Evolutionary conservation across 2,329 filamentous ascomycete species (phyloP).

Genomic region (Pseudocercospora fuligena): DNA sequence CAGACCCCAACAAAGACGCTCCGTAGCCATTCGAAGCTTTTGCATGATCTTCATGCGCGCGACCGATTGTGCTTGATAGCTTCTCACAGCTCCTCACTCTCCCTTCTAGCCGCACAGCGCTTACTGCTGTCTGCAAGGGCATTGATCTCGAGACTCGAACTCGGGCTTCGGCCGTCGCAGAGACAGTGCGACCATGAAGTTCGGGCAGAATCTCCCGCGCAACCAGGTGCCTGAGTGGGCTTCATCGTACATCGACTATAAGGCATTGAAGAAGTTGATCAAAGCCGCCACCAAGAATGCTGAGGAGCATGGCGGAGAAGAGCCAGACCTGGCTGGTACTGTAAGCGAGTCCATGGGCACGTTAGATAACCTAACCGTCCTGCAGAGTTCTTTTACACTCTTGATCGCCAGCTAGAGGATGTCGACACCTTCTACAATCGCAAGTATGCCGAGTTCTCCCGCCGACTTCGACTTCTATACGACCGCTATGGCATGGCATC

Average conservation of each 20-base stretch:
- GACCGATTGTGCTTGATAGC: background rate
- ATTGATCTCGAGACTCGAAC: background rate
- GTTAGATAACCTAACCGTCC: conserved; percentile 33
- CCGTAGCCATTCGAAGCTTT: background rate
- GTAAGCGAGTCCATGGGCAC: conserved; percentile 32
- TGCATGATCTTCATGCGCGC: conserved; percentile 4
- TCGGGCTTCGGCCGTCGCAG: conserved; percentile 8
- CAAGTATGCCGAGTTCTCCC: conserved; percentile 82
- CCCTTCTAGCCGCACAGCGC: background rate
- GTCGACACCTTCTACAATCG: conserved; percentile 97
- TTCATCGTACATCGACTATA: conserved; percentile 84
- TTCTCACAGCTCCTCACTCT: background rate
- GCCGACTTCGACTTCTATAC: conserved; percentile 82
- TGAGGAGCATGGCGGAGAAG: conserved; percentile 60
- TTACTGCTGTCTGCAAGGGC: background rate
- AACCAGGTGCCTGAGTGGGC: conserved; percentile 91
- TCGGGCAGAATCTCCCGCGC: conserved; percentile 66
- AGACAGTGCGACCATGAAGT: conserved; percentile 39
- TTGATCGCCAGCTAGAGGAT: conserved; percentile 96
- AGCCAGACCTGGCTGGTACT: conserved; percentile 90
- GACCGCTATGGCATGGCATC: conserved; percentile 81
- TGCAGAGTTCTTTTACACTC: conserved; percentile 91
- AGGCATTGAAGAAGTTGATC: conserved; percentile 91
- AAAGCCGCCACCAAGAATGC: conserved; percentile 69
- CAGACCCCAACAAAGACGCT: conserved; percentile 4